phyloP scores from a whole-genome alignment of 1,284 basidiomycete species.

The Moesziomyces globuligerus region DNA sequence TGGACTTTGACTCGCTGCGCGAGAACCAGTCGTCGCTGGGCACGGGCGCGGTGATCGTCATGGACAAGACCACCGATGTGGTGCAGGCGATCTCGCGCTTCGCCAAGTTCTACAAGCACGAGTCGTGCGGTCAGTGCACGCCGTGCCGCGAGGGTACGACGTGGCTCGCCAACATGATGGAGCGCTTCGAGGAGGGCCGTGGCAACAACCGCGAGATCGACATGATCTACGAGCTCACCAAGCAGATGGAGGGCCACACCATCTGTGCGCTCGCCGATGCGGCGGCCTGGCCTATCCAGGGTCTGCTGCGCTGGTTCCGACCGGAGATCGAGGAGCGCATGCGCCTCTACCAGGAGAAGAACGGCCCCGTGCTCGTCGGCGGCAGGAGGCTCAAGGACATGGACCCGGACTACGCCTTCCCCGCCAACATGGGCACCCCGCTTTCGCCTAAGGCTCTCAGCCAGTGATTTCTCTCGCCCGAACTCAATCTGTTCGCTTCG shows the following conservation, averaged over 20 bases:
- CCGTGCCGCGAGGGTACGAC: constrained; percentile 85
- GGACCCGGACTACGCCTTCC: constrained; percentile 78
- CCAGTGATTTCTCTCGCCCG: constrained; percentile 10
- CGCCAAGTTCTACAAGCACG: constrained; percentile 80
- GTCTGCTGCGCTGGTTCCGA: constrained; percentile 93
- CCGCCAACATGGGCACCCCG: constrained; percentile 77
- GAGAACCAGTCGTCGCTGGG: constrained; percentile 94
- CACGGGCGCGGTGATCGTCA: constrained; percentile 97
- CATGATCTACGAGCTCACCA: constrained; percentile 74
- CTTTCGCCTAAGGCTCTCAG: constrained; percentile 37
- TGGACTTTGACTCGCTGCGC: constrained; percentile 98
- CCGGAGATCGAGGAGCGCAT: constrained; percentile 81
- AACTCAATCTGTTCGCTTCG: not conserved
- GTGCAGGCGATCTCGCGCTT: constrained; percentile 86
- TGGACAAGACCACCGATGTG: constrained; percentile 97
- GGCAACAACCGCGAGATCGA: constrained; percentile 94
- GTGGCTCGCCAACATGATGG: constrained; percentile 67
- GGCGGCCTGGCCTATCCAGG: constrained; percentile 98
- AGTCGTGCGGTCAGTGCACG: constrained; percentile 98
- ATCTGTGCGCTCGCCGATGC: constrained; percentile 98
- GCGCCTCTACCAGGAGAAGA: constrained; percentile 77
- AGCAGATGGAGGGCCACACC: constrained; percentile 87
- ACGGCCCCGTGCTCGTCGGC: constrained; percentile 90
- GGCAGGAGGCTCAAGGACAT: constrained; percentile 79
- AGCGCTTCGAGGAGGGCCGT: constrained; percentile 80